Conservation (phyloP, 2,329 filamentous ascomycete genomes). For the Grosmannia serpens region DNA sequence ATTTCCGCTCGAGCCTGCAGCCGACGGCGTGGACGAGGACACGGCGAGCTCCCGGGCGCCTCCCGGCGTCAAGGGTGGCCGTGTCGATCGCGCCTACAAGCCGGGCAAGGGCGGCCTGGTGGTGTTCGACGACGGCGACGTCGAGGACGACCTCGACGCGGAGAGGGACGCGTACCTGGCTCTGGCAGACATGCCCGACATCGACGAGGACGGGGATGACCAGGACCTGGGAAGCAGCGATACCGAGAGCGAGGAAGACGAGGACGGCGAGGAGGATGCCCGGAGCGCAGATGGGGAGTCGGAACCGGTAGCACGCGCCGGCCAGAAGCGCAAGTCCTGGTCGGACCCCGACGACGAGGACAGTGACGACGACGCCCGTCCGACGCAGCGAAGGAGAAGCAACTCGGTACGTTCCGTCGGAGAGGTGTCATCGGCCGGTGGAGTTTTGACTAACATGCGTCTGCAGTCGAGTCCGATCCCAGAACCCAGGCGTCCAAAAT, state of each 20-base stretch:
- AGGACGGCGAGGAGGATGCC: constrained; percentile 61
- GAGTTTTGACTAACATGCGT: constrained; percentile 8
- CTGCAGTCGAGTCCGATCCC: constrained; percentile 54
- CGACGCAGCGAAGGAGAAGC: constrained; percentile 70
- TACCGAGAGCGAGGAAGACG: constrained; percentile 56
- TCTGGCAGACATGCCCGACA: constrained; percentile 81
- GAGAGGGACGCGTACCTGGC: constrained; percentile 77
- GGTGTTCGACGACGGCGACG: constrained; percentile 92
- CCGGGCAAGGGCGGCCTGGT: constrained; percentile 78
- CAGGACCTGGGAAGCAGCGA: constrained; percentile 45
- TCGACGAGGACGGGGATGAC: constrained; percentile 68
- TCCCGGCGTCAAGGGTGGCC: constrained; percentile 59
- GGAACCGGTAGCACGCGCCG: background rate
- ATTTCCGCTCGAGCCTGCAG: constrained; percentile 39
- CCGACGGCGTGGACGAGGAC: background rate
- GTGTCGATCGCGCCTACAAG: constrained; percentile 59
- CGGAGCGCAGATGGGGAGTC: constrained; percentile 44
- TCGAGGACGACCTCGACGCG: constrained; percentile 63
- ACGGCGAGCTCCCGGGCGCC: constrained; percentile 30
- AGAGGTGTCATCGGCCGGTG: background rate
- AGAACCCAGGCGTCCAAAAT: constrained; percentile 49
- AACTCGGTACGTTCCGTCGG: constrained; percentile 57
- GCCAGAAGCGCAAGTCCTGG: constrained; percentile 60
- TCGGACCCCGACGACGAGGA: constrained; percentile 60
- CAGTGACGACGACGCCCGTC: constrained; percentile 63